Conservation (phyloP, 371 early-diverging fungal species). For the Syncephalis plumigaleata region DNA sequence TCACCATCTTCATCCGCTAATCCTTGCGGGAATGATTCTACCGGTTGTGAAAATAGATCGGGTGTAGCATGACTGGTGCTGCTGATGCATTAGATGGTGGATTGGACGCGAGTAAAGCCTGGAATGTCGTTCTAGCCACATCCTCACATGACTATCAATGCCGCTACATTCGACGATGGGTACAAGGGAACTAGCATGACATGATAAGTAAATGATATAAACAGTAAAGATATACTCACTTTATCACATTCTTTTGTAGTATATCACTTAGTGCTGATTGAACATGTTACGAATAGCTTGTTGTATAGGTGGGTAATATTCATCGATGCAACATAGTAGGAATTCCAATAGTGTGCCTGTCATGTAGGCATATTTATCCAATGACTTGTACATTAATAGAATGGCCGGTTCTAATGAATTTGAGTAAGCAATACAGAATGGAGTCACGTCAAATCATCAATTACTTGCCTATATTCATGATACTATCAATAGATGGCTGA, state of each 20-base stretch:
- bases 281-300: slow-evolving; percentile 27
- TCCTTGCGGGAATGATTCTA: no score
- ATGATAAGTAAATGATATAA: no score
- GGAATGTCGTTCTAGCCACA: neutral
- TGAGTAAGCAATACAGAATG: neutral
- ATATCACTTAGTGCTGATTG: slow-evolving; percentile 32
- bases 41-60: no score
- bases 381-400: slow-evolving; percentile 48
- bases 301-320: slow-evolving; percentile 32
- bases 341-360: slow-evolving; percentile 46
- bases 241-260: slow-evolving; percentile 42
- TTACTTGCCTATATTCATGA: slow-evolving; percentile 53
- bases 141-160: neutral
- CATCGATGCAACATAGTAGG: slow-evolving; percentile 28
- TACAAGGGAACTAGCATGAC: neutral
- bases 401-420: slow-evolving; percentile 40
- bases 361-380: slow-evolving; percentile 42
- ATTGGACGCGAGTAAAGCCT: neutral
- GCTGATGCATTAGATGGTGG: no score
- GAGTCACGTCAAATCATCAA: neutral
- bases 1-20: no score
- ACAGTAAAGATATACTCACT: no score
- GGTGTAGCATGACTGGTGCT: no score
- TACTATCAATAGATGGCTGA: slow-evolving; percentile 35
- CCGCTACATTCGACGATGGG: neutral